Evolutionary conservation across 257 asterid genomes (phyloP).

Genomic region (Orobanche coerulescens): DNA sequence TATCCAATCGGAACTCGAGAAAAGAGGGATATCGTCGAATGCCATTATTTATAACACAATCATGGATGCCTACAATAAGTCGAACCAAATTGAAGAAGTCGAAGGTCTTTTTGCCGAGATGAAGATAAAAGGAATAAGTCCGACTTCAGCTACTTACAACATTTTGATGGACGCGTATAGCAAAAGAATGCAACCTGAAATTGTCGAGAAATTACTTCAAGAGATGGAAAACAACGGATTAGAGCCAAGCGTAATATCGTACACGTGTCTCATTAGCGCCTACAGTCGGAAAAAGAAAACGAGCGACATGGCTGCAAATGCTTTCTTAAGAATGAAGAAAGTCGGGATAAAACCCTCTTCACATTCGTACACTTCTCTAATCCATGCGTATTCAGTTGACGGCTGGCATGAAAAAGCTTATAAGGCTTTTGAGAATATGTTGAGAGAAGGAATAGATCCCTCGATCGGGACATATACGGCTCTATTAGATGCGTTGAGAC

Average conservation of each 20-base stretch:
- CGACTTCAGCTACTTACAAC: conserved; percentile 70
- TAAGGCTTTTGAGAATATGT: conserved; percentile 62
- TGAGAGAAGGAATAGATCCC: conserved; percentile 61
- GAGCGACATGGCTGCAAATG: conserved; percentile 87
- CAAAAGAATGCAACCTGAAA: conserved; percentile 75
- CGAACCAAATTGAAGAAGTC: conserved; percentile 75
- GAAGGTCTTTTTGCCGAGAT: conserved; percentile 87
- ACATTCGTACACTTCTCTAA: conserved; percentile 83
- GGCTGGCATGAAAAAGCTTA: conserved; percentile 89
- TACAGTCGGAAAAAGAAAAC: conserved; percentile 74
- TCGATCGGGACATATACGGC: conserved; percentile 86
- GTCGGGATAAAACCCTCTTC: conserved; percentile 76
- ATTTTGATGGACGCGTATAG: conserved; percentile 85
- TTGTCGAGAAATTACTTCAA: conserved; percentile 63
- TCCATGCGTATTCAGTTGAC: conserved; percentile 68
- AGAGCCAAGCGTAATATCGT: conserved; percentile 74
- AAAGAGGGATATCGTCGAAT: conserved; percentile 65
- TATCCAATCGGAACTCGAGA: conserved; percentile 80
- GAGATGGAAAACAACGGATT: conserved; percentile 70
- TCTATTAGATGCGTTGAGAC: conserved; percentile 71
- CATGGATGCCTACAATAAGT: conserved; percentile 75
- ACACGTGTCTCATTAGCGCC: conserved; percentile 82
- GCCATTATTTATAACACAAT: conserved; percentile 67
- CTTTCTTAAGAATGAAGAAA: conserved; percentile 76
- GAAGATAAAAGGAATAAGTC: conserved; percentile 57